Conservation (phyloP, 192 early-diverging fungal species). For the Coemansia sp. region DNA sequence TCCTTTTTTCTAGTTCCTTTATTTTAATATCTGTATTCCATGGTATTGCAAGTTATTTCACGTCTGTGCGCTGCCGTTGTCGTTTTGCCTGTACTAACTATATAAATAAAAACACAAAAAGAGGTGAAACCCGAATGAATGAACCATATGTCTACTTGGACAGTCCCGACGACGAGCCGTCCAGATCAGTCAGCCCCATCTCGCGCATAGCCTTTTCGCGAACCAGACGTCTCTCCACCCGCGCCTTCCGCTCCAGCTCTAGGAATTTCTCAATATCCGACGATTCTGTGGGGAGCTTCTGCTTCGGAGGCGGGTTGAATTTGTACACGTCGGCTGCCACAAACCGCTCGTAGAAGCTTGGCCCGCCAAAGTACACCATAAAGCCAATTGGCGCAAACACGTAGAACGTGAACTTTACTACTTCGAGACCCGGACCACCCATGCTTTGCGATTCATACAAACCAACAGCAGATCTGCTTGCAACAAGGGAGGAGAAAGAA, state of each 20-base stretch:
- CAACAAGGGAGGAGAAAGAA: conserved; percentile 4
- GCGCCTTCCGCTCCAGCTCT: conserved; percentile 12
- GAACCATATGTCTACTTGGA: background rate
- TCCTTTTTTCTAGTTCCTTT: background rate
- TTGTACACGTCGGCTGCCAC: conserved; percentile 47
- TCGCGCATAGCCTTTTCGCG: conserved; percentile 34
- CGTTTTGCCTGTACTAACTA: background rate
- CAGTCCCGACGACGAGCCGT: background rate
- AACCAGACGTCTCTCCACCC: conserved; percentile 21
- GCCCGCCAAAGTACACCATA: conserved; percentile 57
- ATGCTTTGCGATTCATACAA: conserved; percentile 15
- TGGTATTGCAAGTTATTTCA: background rate
- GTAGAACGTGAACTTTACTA: conserved; percentile 52
- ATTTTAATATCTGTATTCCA: background rate
- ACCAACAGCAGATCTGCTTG: background rate
- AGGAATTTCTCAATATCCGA: conserved; percentile 21
- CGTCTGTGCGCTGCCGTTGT: background rate
- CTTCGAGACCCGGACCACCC: conserved; percentile 53
- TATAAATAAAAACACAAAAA: background rate
- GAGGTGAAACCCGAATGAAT: background rate
- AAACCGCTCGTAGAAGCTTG: conserved; percentile 51
- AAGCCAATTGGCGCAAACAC: conserved; percentile 53
- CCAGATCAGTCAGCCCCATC: background rate
- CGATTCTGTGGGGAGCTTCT: conserved; percentile 31
- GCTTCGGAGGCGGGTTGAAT: conserved; percentile 46